Percentiles rank a stretch among this genome's conserved stretches.
These are phyloP conservation scores for Lyophyllum shimeji DNA, from an alignment of 768 basidiomycete species.

Conservation along the genomic window DNA sequence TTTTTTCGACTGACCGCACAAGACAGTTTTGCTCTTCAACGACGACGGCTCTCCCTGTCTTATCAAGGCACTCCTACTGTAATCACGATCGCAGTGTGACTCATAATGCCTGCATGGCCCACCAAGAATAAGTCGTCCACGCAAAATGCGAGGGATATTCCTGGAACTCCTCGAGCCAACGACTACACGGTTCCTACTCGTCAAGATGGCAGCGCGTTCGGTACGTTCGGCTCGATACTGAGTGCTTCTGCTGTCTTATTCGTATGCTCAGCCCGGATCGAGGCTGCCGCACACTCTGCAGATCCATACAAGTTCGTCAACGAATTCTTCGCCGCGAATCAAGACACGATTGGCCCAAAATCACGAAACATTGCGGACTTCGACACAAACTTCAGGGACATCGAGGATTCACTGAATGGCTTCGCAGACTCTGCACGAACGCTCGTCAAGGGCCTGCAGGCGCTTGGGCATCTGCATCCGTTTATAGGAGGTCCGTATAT, in stretches of 20 bases:
- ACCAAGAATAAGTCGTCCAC: background rate
- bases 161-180: background rate
- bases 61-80: background rate
- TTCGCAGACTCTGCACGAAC: constrained; percentile 30
- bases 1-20: background rate
- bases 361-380: constrained; percentile 17
- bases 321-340: constrained; percentile 23
- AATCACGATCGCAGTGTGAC: background rate
- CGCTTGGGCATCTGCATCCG: constrained; percentile 35
- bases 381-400: constrained; percentile 12
- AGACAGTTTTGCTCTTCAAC: background rate
- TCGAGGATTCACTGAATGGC: constrained; percentile 30
- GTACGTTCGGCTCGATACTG: background rate
- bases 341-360: constrained; percentile 8
- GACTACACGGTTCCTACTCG: background rate
- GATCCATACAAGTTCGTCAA: constrained; percentile 18
- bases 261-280: background rate
- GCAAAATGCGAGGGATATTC: background rate
- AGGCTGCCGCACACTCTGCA: constrained; percentile 4
- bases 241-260: background rate
- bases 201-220: background rate
- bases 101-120: constrained; percentile 11
- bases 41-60: background rate
- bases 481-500: constrained; percentile 32
- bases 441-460: constrained; percentile 30